Evolutionary conservation across 345 rosid species (phyloP).

Genomic region (Hypericum androsaemum): DNA sequence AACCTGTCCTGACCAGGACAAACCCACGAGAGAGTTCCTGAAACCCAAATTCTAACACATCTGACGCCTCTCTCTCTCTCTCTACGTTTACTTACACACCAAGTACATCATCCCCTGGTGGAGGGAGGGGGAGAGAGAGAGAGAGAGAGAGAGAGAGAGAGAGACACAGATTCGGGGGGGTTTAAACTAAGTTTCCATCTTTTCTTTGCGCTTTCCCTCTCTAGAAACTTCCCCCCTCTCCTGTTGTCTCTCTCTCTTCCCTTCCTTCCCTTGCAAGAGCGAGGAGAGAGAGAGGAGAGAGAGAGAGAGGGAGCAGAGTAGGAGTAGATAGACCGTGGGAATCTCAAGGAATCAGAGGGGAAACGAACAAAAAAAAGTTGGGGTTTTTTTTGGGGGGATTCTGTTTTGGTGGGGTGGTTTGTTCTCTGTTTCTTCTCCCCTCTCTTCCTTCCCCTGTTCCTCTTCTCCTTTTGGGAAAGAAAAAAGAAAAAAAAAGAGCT

Average conservation of each 20-base stretch:
- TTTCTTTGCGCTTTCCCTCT: too few species aligned
- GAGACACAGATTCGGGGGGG: too few species aligned
- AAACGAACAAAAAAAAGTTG: background rate
- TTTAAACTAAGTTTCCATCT: too few species aligned
- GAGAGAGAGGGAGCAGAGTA: conserved; percentile 25
- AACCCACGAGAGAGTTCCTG: background rate
- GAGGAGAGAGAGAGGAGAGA: conserved; percentile 8
- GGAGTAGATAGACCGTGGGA: conserved; percentile 74
- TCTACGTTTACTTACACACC: too few species aligned
- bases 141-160: conserved; percentile 11
- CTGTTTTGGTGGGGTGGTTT: conserved; percentile 16
- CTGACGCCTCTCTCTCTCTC: too few species aligned
- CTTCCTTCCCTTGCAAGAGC: background rate
- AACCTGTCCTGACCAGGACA: background rate
- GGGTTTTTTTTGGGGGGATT: too few species aligned
- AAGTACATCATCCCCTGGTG: background rate
- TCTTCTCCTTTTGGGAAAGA: too few species aligned
- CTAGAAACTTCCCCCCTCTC: too few species aligned
- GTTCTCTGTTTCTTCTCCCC: too few species aligned
- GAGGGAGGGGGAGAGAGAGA: conserved; percentile 14
- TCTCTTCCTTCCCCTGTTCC: too few species aligned
- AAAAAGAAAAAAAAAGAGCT: background rate
- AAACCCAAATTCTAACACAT: background rate
- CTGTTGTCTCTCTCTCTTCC: too few species aligned
- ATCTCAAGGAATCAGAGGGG: conserved; percentile 49